Evolutionary conservation across 306 rosid species (phyloP), one percentile per base, ranked within the genome.

Genomic region (Coriaria nepalensis): DNA sequence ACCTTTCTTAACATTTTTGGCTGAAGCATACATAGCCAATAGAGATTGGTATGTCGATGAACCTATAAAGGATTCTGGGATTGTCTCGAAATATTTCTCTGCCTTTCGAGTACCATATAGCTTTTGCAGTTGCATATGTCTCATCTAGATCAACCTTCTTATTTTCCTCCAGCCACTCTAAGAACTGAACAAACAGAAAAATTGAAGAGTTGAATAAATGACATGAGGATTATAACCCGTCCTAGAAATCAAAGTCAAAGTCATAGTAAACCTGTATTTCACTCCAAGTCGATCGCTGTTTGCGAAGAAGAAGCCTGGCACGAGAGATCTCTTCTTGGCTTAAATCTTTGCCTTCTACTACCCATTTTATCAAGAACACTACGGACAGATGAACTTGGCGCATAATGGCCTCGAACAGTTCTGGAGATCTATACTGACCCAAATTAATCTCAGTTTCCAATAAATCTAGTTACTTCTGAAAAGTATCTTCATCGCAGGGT

Each of bases 201-300:
- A 20, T 1, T 20, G 29, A 20, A 20, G 15, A 5, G 13, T 51
- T 37, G 33, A 52, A 15, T 38, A 14, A 52, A 9, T 15, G n/a
- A 37, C 10, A 52, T 37, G 36, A 20, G 29, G 29, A 20, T 20
- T 20, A 20, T 20, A 20, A 20, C 29, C 29, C 29, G 29, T 20
- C 29, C 29, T 20, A 20, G 29, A 20, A 20, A 20, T 20, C 29
- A 20, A 20, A 20, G 29, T 20, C 29, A 20, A 20, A 20, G 29
- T 20, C 3, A n/a, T n/a, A n/a, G n/a, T n/a, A n/a, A 33, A 90
- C 98, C 98, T 84, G 92, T 69, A 90, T 58, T 67, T 94, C 98
- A 73, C 53, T 71, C 50, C 70, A 74, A 53, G 6, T 78, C 84
- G 81, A 50, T 44, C 54, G 65, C 4, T 60, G 65, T 63, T 0